Conservation (phyloP, 163 green algal genomes). For the Scenedesmus sp. region DNA sequence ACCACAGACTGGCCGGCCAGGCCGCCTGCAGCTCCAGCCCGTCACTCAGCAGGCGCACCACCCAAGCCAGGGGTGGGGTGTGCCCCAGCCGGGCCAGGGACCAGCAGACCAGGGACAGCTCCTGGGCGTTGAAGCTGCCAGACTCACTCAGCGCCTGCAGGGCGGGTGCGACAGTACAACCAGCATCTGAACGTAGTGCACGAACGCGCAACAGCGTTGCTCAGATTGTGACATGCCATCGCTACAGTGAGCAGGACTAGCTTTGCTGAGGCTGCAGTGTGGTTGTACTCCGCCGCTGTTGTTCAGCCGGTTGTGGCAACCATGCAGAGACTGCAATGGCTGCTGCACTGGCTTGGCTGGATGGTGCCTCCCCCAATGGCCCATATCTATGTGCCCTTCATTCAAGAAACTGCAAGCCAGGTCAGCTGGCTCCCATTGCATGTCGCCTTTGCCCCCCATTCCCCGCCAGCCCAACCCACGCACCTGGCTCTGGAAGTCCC, state of each 20-base stretch:
- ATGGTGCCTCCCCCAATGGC: no score
- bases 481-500: slow-evolving; percentile 38
- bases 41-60: slow-evolving; percentile 7
- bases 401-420: no score
- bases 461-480: not conserved
- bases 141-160: slow-evolving; percentile 35
- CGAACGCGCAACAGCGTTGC: not conserved
- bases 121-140: slow-evolving; percentile 47
- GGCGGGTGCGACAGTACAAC: not conserved
- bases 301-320: no score
- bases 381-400: no score
- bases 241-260: no score
- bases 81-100: slow-evolving; percentile 9
- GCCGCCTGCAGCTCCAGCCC: slow-evolving; percentile 1
- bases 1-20: not conserved
- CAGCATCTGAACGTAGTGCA: not conserved
- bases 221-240: not conserved
- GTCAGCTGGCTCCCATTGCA: no score
- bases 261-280: no score
- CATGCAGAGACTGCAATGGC: no score
- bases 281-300: no score
- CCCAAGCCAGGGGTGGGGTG: not conserved
- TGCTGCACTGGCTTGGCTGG: no score
- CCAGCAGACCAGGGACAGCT: slow-evolving; percentile 35
- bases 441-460: no score